Base-by-base conservation (phyloP, 495 filamentous ascomycete species). In the Penicillium cinerascens region DNA sequence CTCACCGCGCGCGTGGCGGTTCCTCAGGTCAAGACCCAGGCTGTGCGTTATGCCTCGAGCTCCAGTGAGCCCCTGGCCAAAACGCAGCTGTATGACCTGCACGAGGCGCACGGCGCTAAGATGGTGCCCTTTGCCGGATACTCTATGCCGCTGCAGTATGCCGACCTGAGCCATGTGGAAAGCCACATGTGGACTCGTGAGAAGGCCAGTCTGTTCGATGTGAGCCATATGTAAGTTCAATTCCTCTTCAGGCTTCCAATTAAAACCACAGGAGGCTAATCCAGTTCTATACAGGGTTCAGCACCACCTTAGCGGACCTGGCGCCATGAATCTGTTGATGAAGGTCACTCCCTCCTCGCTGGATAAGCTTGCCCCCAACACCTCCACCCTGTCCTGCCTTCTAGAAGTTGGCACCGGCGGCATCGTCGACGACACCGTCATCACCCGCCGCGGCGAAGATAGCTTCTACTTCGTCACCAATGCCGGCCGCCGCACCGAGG, bases 81-180 rank as follows among this genome's bases (percentile, higher is more conserved):
- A 65, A 98, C 93, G 2, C 83, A 87, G 25, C 81, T 98, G 37
- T 86, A 95, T 73, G 84, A 92, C 60, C 74, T 97, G 21, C 92
- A 98, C 67, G 56, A 90, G 46, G 70, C 74, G 27, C 72, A 88
- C 64, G 90, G 89, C 57, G 93, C 80, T 38, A 96, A 95, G 72
- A 95, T 98, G 85, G 92, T 97, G 48, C 89, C 89, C n/a, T 98
- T 96, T 65, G 92, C 87, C 49, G 92, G 91, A 55, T 97, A 84
- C 74, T 77, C 79, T 47, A 97, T 98, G 93, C 95, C 93, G 16
- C 82, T 98, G 22, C 86, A 91, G 58, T 98, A 97, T 72, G 64
- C 76, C 21, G 84, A 85, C 54, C 76, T 89, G 52, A 81, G 82
- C 62, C 82, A 96, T 56, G 78, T 78, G 44, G 84, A 87, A 43